Base-by-base conservation (phyloP, 176 grass and related monocot species). In the Oryza meridionalis region DNA sequence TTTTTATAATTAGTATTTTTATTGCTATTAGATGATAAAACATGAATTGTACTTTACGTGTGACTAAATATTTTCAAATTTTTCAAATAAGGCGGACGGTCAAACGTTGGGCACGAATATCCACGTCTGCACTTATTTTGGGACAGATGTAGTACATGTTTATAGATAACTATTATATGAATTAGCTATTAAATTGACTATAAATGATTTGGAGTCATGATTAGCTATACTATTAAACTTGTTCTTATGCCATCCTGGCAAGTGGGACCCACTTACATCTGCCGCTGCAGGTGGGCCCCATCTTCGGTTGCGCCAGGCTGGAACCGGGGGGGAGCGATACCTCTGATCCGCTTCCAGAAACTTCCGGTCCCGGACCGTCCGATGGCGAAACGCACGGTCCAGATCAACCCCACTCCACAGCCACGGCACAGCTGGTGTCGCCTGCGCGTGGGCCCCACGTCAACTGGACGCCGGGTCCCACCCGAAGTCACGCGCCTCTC, bases 191-290 rank as follows among this genome's bases (percentile, higher is more conserved):
- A n/a, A n/a, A n/a, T n/a, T n/a, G n/a, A n/a, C n/a, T n/a, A n/a
- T n/a, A n/a, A n/a, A n/a, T n/a, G n/a, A n/a, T n/a, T n/a, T n/a
- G n/a, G n/a, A n/a, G n/a, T n/a, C n/a, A n/a, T n/a, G n/a, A n/a
- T n/a, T n/a, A n/a, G n/a, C n/a, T n/a, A n/a, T n/a, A n/a, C n/a
- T n/a, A n/a, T n/a, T n/a, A n/a, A n/a, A n/a, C n/a, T n/a, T n/a
- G n/a, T n/a, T n/a, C 75, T 69, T 75, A 22, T 40, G 40, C 77
- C 72, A 70, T 65, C 26, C 77, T 85, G 77, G 21, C 38, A 7
- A 15, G 11, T 31, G 38, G 66, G 53, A 31, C 49, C 38, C 59
- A 10, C 4, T 17, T 14, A 49, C 65, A 70, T 59, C 27, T 33
- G 4, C 75, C 37, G 11, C 44, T 29, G 61, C 59, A 58, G 43